These are phyloP conservation scores for Cercospora sojina DNA, from an alignment of 2,329 filamentous ascomycete species.

Conservation along the genomic window DNA sequence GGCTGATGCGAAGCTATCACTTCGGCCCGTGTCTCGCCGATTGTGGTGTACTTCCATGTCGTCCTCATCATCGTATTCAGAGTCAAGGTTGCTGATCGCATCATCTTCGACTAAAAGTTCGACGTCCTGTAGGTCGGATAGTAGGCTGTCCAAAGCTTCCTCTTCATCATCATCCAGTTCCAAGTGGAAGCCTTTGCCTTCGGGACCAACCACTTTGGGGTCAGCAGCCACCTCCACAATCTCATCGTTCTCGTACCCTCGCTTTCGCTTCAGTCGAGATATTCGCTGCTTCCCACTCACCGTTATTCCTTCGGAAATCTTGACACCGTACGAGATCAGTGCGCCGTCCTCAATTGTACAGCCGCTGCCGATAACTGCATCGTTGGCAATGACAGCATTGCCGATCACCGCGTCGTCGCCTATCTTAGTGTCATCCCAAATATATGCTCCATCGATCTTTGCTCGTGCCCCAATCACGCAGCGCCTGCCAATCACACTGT, in stretches of 20 bases:
- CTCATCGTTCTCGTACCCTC: slow-evolving; percentile 45
- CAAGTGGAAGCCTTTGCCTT: slow-evolving; percentile 59
- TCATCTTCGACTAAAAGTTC: slow-evolving; percentile 48
- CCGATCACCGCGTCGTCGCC: slow-evolving; percentile 70
- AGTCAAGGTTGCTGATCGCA: slow-evolving; percentile 65
- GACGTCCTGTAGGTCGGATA: slow-evolving; percentile 44
- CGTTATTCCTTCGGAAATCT: slow-evolving; percentile 61
- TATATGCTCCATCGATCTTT: slow-evolving; percentile 71
- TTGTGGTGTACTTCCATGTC: slow-evolving; percentile 46
- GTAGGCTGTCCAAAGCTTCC: slow-evolving; percentile 47
- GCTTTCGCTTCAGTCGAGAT: slow-evolving; percentile 48
- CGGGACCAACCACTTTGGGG: slow-evolving; percentile 55
- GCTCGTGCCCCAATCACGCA: slow-evolving; percentile 88
- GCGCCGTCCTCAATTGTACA: slow-evolving; percentile 70
- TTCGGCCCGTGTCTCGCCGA: slow-evolving; percentile 32
- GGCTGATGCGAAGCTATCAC: slow-evolving; percentile 45
- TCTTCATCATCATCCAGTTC: slow-evolving; percentile 65
- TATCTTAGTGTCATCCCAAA: slow-evolving; percentile 83
- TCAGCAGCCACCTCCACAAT: slow-evolving; percentile 44
- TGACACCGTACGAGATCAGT: slow-evolving; percentile 76
- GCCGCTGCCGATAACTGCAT: slow-evolving; percentile 67
- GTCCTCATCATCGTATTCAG: slow-evolving; percentile 44
- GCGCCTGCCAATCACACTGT: slow-evolving; percentile 77
- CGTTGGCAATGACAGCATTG: slow-evolving; percentile 73
- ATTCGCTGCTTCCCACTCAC: slow-evolving; percentile 47